Evolutionary conservation across 352 stramenopile species (phyloP).

Genomic region (Pseudoperonospora humuli): DNA sequence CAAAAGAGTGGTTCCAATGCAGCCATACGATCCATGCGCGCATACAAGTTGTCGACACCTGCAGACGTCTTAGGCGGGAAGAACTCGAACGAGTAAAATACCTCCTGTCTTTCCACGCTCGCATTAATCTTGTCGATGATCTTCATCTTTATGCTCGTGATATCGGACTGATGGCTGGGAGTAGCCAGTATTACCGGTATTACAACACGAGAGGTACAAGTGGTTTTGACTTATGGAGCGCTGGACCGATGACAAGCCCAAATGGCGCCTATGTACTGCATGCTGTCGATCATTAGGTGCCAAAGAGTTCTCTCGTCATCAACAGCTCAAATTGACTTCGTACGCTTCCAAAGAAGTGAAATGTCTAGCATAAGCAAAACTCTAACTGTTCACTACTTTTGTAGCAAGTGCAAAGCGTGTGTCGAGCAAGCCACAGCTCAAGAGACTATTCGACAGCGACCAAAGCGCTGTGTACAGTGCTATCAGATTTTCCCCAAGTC

Average conservation of each 20-base stretch:
- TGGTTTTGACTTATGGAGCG: conserved; percentile 9
- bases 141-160: no score
- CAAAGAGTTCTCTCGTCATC: conserved; percentile 39
- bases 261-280: conserved; percentile 14
- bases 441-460: conserved; percentile 14
- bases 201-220: neutral
- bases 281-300: conserved; percentile 18
- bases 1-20: conserved; percentile 93
- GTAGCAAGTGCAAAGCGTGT: conserved; percentile 57
- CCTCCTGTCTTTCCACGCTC: conserved; percentile 68
- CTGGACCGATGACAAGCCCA: neutral
- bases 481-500: conserved; percentile 55
- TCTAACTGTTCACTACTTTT: neutral
- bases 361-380: neutral
- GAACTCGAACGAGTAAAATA: conserved; percentile 98
- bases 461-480: conserved; percentile 70
- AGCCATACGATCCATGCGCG: conserved; percentile 95
- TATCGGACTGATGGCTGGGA: conserved; percentile 12
- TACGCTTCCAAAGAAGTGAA: conserved; percentile 20
- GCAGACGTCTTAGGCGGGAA: conserved; percentile 96
- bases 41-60: conserved; percentile 95
- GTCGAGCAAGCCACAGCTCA: conserved; percentile 25
- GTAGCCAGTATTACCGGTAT: conserved; percentile 6
- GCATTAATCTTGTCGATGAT: conserved; percentile 87
- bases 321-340: conserved; percentile 35